Conservation (phyloP, 1,139 yeast genomes). For the Kluyveromyces sp. region DNA sequence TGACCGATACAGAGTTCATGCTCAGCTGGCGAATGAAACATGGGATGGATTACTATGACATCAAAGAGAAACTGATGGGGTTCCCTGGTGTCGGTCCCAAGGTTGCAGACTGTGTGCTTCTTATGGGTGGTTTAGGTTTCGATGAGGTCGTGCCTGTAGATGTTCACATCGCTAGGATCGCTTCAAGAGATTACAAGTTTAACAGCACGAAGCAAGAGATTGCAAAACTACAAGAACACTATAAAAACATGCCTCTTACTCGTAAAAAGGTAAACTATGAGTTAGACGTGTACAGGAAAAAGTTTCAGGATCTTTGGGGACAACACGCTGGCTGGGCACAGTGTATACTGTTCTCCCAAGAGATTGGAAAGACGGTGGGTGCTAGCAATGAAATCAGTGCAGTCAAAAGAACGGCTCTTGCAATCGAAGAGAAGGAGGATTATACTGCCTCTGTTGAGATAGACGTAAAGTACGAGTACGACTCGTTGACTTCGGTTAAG, state of each 20-base stretch:
- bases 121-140: conserved; percentile 79
- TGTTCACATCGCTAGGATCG: conserved; percentile 93
- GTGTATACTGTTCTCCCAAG: conserved; percentile 82
- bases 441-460: conserved; percentile 6
- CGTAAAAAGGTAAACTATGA: conserved; percentile 51
- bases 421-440: conserved; percentile 9
- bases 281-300: conserved; percentile 44
- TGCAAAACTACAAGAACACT: conserved; percentile 28
- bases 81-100: conserved; percentile 94
- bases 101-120: conserved; percentile 91
- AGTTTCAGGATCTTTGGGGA: conserved; percentile 73
- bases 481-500: conserved; percentile 8
- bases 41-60: conserved; percentile 33
- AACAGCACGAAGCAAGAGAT: conserved; percentile 37
- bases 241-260: conserved; percentile 27
- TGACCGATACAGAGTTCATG: conserved; percentile 24
- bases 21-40: conserved; percentile 11
- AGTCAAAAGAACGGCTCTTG: conserved; percentile 18
- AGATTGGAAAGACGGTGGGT: conserved; percentile 53
- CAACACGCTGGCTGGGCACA: conserved; percentile 98
- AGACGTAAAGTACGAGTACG: neutral
- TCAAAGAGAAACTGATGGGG: conserved; percentile 57
- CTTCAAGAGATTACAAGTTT: conserved; percentile 69
- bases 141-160: conserved; percentile 91
- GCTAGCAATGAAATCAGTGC: conserved; percentile 27